phyloP scores from a whole-genome alignment of 1,139 yeast genomes.

The Kluyveromyces sp. region DNA sequence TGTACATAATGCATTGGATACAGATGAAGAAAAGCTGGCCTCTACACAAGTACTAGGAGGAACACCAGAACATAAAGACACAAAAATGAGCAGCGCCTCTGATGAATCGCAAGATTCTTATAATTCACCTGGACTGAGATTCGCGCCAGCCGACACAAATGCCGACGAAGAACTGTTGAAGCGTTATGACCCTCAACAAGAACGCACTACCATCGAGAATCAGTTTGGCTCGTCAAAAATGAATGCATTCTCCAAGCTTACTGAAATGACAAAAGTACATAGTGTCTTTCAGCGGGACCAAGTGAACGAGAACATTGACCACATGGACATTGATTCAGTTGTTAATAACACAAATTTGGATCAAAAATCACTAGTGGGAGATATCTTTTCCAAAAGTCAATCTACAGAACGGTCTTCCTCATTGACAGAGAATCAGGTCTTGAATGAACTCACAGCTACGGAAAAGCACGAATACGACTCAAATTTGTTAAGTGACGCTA shows the following conservation, averaged over 20 bases:
- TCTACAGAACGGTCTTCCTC: neutral
- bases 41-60: neutral
- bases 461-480: constrained; percentile 8
- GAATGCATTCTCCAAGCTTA: constrained; percentile 17
- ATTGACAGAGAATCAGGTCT: too few relatives aligned
- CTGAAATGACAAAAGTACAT: constrained; percentile 37
- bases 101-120: too few relatives aligned
- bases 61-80: constrained; percentile 1
- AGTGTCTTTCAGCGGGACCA: constrained; percentile 31
- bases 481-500: constrained; percentile 12
- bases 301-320: constrained; percentile 4
- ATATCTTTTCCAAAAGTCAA: constrained; percentile 5
- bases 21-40: constrained; percentile 2
- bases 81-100: constrained; percentile 7
- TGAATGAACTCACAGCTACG: too few relatives aligned
- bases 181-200: too few relatives aligned
- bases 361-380: constrained; percentile 4
- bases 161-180: too few relatives aligned
- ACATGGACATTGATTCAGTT: constrained; percentile 20
- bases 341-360: constrained; percentile 6
- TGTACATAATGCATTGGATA: constrained; percentile 3
- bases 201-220: too few relatives aligned
- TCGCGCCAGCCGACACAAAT: too few relatives aligned
- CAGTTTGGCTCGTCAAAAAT: too few relatives aligned
- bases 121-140: too few relatives aligned